These are phyloP conservation scores for Lichtheimia ramosa DNA, from an alignment of 371 early-diverging fungal genomes.

Conservation along the genomic window DNA sequence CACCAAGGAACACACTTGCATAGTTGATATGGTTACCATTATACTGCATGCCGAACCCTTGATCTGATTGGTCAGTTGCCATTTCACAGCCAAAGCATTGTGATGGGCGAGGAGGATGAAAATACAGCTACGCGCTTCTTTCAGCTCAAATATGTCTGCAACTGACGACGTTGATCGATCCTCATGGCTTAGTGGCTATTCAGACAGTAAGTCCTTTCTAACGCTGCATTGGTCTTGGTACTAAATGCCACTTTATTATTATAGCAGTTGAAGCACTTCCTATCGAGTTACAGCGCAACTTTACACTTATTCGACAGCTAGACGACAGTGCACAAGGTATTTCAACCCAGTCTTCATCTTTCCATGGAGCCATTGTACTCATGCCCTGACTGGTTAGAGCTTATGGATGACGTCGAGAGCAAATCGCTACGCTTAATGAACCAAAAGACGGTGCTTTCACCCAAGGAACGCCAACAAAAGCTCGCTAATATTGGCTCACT, in stretches of 20 bases:
- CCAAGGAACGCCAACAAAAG: slow-evolving; percentile 55
- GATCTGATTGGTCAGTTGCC: no score
- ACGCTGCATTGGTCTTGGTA: neutral
- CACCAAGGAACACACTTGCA: no score
- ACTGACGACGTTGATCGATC: slow-evolving; percentile 23
- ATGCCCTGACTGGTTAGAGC: slow-evolving; percentile 25
- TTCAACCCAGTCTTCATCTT: neutral
- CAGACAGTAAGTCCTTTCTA: slow-evolving; percentile 67
- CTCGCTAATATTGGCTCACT: slow-evolving; percentile 62
- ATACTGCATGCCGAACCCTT: no score
- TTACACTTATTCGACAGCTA: slow-evolving; percentile 85
- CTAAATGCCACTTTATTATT: neutral
- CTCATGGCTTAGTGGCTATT: slow-evolving; percentile 73
- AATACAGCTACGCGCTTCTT: neutral
- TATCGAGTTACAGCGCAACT: slow-evolving; percentile 86
- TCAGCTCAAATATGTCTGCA: neutral
- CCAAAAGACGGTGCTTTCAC: slow-evolving; percentile 27
- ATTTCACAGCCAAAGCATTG: no score
- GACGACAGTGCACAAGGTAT: slow-evolving; percentile 80
- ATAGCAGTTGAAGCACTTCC: slow-evolving; percentile 87
- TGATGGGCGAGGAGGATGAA: neutral
- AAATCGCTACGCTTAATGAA: slow-evolving; percentile 45
- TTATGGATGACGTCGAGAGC: slow-evolving; percentile 60
- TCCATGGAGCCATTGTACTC: neutral
- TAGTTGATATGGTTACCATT: no score